Evolutionary conservation across 1,284 basidiomycete species (phyloP), one percentile per base, ranked within the genome.

Genomic region (Ganoderma leucocontextum): DNA sequence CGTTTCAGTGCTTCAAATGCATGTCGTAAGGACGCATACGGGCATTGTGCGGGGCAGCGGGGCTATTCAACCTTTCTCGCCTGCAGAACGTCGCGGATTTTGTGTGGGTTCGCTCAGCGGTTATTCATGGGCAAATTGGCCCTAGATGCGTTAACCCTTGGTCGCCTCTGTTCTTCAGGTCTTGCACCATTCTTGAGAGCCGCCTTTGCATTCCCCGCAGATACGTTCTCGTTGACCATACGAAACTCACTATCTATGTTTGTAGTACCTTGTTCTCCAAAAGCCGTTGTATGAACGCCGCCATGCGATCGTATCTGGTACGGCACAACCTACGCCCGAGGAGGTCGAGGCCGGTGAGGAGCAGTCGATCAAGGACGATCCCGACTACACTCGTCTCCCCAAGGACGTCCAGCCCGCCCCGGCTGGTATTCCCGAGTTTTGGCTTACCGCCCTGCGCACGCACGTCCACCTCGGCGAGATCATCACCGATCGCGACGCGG

Each of bases 371-470:
- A 89, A 93, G 76, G 91, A 92, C 64, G 87, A 93, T 73, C 86
- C 89, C 7, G 86, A 88, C 0, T 91, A 92, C 80, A 82, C 81
- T 39, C 83, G 87, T 35, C 81, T 92, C 15, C 81, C 88, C 66
- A 84, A 84, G 71, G 87, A 87, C 65, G 76, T 76, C 65, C 81
- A 60, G 70, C 63, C 72, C 65, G 55, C 75, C 77, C 73, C 83
- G 4, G 82, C 85, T 72, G 92, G 93, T 73, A 96, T 99, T 77
- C 95, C 97, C 70, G 93, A 98, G 78, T 99, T 99, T 87, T 99
- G 97, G 97, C 91, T 98, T 75, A 99, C 97, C 1, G 95, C 96
- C 1, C 88, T 99, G 72, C 91, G 95, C 76, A 99, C 98, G 82
- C 95, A 98, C 80, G 82, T 93, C 69, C 95, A 90, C 63, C 87